phyloP scores from a whole-genome alignment of 2,329 filamentous ascomycete genomes.

The Xylaria digitata region DNA sequence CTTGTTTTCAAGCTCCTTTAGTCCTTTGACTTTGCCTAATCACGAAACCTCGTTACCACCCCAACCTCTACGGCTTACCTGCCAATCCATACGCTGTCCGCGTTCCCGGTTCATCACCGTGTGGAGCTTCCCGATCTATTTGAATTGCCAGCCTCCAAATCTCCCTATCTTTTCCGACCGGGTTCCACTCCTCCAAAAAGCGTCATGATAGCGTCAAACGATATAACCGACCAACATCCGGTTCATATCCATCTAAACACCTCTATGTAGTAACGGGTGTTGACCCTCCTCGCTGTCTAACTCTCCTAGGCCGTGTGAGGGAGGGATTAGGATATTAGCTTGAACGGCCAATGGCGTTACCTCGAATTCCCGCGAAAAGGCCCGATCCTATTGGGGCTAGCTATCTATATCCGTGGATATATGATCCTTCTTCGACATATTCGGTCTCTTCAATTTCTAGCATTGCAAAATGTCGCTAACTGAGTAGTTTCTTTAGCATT shows the following conservation, averaged over 20 bases:
- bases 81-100: constrained; percentile 7
- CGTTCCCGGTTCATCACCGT: constrained; percentile 5
- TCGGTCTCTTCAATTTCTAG: constrained; percentile 28
- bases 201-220: constrained; percentile 37
- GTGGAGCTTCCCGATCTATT: constrained; percentile 22
- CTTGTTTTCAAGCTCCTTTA: background rate
- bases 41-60: constrained; percentile 5
- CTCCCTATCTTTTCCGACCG: constrained; percentile 45
- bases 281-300: constrained; percentile 32
- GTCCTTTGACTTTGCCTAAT: constrained; percentile 8
- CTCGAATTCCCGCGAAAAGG: constrained; percentile 26
- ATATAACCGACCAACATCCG: constrained; percentile 37
- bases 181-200: constrained; percentile 34
- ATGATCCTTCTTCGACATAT: constrained; percentile 39
- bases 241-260: constrained; percentile 33
- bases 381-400: constrained; percentile 22
- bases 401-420: constrained; percentile 36
- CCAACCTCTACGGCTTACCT: background rate
- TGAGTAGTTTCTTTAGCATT: constrained; percentile 34
- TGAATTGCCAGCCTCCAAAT: background rate
- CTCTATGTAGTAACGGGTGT: constrained; percentile 38
- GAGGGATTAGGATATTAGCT: constrained; percentile 29
- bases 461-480: constrained; percentile 40
- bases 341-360: constrained; percentile 39
- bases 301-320: constrained; percentile 3